Conservation (phyloP, 148 eudicot species). For the Vaccinium vitisidaea region DNA sequence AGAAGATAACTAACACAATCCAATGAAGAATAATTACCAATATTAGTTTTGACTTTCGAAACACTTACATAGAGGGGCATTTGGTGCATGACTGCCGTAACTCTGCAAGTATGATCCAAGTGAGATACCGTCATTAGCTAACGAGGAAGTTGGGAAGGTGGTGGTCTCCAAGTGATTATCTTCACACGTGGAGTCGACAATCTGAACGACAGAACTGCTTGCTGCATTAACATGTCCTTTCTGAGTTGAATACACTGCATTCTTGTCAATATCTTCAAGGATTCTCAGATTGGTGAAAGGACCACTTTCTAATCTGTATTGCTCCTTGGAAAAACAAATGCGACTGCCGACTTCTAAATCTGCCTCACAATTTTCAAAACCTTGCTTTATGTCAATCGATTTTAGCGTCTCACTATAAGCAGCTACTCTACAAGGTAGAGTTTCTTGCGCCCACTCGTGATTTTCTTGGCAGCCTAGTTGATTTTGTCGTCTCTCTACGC, state of each 20-base stretch:
- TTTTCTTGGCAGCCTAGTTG: constrained; percentile 14
- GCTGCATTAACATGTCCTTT: constrained; percentile 1
- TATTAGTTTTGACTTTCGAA: not conserved
- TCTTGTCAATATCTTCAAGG: constrained; percentile 27
- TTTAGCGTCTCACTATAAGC: constrained; percentile 15
- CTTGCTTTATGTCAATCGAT: not conserved
- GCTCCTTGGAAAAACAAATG: not conserved
- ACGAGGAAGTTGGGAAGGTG: not conserved
- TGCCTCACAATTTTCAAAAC: constrained; percentile 18
- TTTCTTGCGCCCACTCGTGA: constrained; percentile 11
- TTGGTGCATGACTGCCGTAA: constrained; percentile 4
- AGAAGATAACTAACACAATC: not conserved
- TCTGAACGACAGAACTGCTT: constrained; percentile 11
- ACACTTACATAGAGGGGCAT: constrained; percentile 21
- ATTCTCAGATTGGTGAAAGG: constrained; percentile 37
- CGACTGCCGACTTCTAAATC: not conserved
- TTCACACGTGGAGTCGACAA: constrained; percentile 24
- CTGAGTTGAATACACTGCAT: not conserved
- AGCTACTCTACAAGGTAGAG: constrained; percentile 13
- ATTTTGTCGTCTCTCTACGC: constrained; percentile 15
- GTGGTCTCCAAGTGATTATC: not conserved
- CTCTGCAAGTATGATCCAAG: constrained; percentile 19
- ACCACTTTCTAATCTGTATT: not conserved
- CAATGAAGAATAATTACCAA: not conserved
- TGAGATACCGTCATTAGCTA: not conserved